Evolutionary conservation across 495 filamentous ascomycete genomes (phyloP), one percentile per base, ranked within the genome.

Genomic region (Neurospora africana): DNA sequence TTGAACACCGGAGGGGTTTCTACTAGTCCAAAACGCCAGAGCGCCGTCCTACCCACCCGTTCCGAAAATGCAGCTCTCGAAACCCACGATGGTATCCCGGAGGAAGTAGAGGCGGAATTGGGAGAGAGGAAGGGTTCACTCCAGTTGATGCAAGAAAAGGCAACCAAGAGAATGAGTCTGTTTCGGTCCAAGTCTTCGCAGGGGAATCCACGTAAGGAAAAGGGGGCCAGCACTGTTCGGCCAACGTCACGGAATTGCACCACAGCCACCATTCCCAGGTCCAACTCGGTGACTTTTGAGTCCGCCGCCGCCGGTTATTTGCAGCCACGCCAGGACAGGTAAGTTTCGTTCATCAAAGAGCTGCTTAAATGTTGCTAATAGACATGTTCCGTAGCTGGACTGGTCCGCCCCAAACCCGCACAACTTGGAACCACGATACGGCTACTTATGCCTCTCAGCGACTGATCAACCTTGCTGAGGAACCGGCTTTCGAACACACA

Each of bases 391-490:
- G 71, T 61, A 82, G 76, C 44, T 75, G 77, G 72, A 75, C 77
- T 10, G 23, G 35, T 40, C 71, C 74, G 58, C 76, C 77, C 43
- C 72, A 72, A 39, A 77, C 79, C 65, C 82, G 79, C 70, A 73
- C 79, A 19, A 83, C 82, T 35, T 79, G 81, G 74, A 81, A 82
- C 68, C 83, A 84, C 74, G 79, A 85, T 68, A 67, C 79, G 30
- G 72, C 74, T 35, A 81, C 83, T 61, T 85, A 86, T 72, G 82
- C 82, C 71, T 79, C 81, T 11, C 77, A 82, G 53, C 80, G 82
- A 35, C 68, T 85, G 13, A 73, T 83, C 37, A 85, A 83, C 39
- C 76, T 82, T 21, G 74, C 74, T 27, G 82, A 83, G 71, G 79
- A 79, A 30, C 77, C 78, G 10, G 72, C 72, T n/a, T 71, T 79